These are phyloP conservation scores for Litchi chinensis DNA, from an alignment of 345 rosid species.

Conservation along the genomic window DNA sequence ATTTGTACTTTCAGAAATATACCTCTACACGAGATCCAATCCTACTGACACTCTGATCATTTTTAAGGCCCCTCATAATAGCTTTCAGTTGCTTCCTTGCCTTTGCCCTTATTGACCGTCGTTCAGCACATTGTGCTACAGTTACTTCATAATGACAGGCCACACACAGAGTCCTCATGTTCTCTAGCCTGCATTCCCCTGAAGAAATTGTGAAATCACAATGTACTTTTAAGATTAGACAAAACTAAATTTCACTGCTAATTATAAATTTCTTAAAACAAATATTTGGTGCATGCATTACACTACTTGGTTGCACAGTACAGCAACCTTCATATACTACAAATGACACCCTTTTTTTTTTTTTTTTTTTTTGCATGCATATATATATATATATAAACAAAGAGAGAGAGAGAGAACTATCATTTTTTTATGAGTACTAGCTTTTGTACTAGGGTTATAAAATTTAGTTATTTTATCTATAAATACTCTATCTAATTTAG, in stretches of 20 bases:
- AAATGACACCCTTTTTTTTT: too few relatives aligned
- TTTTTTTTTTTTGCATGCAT: too few relatives aligned
- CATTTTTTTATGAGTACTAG: too few relatives aligned
- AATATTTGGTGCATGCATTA: too few relatives aligned
- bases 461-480: too few relatives aligned
- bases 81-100: conserved; percentile 67
- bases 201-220: conserved; percentile 15
- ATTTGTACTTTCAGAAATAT: not conserved
- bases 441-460: too few relatives aligned
- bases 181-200: conserved; percentile 93
- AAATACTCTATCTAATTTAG: too few relatives aligned
- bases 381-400: too few relatives aligned
- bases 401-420: too few relatives aligned
- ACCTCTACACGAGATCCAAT: conserved; percentile 37
- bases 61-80: conserved; percentile 44
- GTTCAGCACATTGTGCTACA: conserved; percentile 67
- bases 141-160: conserved; percentile 88
- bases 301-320: too few relatives aligned
- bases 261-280: too few relatives aligned
- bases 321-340: too few relatives aligned
- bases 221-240: not conserved
- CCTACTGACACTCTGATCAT: conserved; percentile 27
- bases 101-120: conserved; percentile 48
- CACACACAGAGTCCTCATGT: conserved; percentile 93
- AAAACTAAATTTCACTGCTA: not conserved